phyloP scores from a whole-genome alignment of 2,329 filamentous ascomycete genomes.

The Bipolaris gigantea region DNA sequence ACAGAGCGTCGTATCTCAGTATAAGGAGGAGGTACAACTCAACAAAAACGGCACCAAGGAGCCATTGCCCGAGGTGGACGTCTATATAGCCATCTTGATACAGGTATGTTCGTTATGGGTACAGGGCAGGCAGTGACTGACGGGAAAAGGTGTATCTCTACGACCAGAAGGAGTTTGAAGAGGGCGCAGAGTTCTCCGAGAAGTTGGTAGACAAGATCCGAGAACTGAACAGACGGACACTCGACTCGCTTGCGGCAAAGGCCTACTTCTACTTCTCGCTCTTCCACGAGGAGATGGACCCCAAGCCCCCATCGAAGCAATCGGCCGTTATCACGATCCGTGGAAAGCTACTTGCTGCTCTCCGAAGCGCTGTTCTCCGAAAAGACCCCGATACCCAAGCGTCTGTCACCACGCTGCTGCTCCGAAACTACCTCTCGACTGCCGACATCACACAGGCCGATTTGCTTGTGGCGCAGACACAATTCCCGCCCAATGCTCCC shows the following conservation, averaged over 20 bases:
- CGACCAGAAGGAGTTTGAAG: slow-evolving; percentile 78
- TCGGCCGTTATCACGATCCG: slow-evolving; percentile 86
- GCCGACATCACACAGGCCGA: slow-evolving; percentile 98
- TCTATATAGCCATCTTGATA: slow-evolving; percentile 79
- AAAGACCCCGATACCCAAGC: slow-evolving; percentile 98
- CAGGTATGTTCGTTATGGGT: slow-evolving; percentile 36
- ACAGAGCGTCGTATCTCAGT: slow-evolving; percentile 51
- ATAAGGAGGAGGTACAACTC: slow-evolving; percentile 67
- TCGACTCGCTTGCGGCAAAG: slow-evolving; percentile 91
- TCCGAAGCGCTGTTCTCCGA: slow-evolving; percentile 91
- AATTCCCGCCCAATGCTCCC: slow-evolving; percentile 89
- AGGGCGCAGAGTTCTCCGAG: slow-evolving; percentile 81
- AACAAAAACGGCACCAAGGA: slow-evolving; percentile 71
- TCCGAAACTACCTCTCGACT: slow-evolving; percentile 93
- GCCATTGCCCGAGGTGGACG: slow-evolving; percentile 80
- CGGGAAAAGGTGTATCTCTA: slow-evolving; percentile 76
- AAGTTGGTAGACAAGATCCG: slow-evolving; percentile 83
- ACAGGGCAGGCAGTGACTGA: slow-evolving; percentile 14
- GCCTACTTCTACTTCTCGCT: slow-evolving; percentile 98
- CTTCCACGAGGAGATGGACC: slow-evolving; percentile 88
- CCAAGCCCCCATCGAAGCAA: slow-evolving; percentile 83
- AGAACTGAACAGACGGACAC: slow-evolving; percentile 84
- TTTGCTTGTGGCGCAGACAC: slow-evolving; percentile 90
- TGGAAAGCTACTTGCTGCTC: slow-evolving; percentile 80
- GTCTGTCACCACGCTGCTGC: slow-evolving; percentile 88